Percentiles rank a stretch among this genome's conserved stretches.
These are phyloP conservation scores for Hymenochaete sp. DNA, from an alignment of 1,284 basidiomycete genomes.

Conservation along the genomic window DNA sequence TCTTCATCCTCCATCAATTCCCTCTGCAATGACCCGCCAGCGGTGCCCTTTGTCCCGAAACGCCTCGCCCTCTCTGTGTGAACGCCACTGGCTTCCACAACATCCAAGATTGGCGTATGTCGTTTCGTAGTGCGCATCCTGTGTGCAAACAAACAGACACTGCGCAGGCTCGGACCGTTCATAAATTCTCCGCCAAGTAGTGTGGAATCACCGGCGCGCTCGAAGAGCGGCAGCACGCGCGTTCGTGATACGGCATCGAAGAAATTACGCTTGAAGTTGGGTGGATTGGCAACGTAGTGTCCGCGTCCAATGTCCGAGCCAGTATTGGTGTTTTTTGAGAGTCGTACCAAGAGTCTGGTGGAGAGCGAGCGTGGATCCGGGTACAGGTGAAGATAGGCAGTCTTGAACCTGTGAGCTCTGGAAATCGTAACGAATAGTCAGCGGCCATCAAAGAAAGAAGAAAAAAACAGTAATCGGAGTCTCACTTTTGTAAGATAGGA, in stretches of 20 bases:
- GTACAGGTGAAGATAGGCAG: slow-evolving; percentile 73
- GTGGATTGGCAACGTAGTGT: slow-evolving; percentile 46
- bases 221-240: slow-evolving; percentile 58
- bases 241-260: neutral
- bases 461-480: slow-evolving; percentile 14
- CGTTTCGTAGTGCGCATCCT: slow-evolving; percentile 64
- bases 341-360: slow-evolving; percentile 75
- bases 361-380: slow-evolving; percentile 69
- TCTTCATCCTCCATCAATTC: slow-evolving; percentile 30
- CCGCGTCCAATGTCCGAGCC: slow-evolving; percentile 41
- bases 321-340: slow-evolving; percentile 36
- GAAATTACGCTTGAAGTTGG: slow-evolving; percentile 6
- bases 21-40: neutral
- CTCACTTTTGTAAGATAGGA: slow-evolving; percentile 57
- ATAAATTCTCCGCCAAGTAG: slow-evolving; percentile 89
- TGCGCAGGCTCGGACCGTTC: slow-evolving; percentile 58
- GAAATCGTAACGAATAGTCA: neutral
- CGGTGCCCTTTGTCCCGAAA: slow-evolving; percentile 7
- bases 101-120: slow-evolving; percentile 59
- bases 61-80: slow-evolving; percentile 17
- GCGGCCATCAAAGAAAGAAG: neutral
- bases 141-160: slow-evolving; percentile 51
- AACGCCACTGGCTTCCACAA: slow-evolving; percentile 54
- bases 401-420: slow-evolving; percentile 51
- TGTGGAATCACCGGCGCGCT: slow-evolving; percentile 65